Conservation (phyloP, 2,329 filamentous ascomycete genomes). For the Talaromyces sp. region DNA sequence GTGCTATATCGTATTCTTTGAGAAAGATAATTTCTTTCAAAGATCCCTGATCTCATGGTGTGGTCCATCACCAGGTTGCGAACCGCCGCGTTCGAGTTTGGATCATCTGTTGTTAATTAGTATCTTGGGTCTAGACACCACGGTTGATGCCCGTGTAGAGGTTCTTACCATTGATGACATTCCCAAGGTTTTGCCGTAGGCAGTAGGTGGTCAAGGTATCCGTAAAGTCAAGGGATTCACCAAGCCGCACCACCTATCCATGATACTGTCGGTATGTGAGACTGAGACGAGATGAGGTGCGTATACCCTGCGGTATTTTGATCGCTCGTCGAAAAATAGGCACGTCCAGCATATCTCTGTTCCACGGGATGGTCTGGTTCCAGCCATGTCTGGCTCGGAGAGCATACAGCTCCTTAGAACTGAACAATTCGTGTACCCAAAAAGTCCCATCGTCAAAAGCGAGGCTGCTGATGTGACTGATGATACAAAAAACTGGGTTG, state of each 20-base stretch:
- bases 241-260: neutral
- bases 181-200: neutral
- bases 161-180: slow-evolving; percentile 5
- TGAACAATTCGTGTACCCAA: no score
- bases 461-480: no score
- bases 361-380: no score
- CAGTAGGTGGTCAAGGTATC: neutral
- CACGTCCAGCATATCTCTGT: no score
- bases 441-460: no score
- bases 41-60: neutral
- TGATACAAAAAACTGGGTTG: no score
- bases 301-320: no score
- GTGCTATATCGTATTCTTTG: neutral
- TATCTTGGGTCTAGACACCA: neutral
- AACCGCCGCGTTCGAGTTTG: neutral
- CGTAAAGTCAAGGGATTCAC: neutral
- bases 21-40: neutral
- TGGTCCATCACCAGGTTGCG: neutral
- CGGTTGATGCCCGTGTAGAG: neutral
- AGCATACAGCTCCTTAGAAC: no score
- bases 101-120: neutral
- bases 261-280: neutral
- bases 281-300: no score
- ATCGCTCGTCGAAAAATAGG: neutral
- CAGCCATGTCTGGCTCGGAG: no score